Evolutionary conservation across 257 asterid species (phyloP), one percentile per base, ranked within the genome.

Genomic region (Petunia secreta): DNA sequence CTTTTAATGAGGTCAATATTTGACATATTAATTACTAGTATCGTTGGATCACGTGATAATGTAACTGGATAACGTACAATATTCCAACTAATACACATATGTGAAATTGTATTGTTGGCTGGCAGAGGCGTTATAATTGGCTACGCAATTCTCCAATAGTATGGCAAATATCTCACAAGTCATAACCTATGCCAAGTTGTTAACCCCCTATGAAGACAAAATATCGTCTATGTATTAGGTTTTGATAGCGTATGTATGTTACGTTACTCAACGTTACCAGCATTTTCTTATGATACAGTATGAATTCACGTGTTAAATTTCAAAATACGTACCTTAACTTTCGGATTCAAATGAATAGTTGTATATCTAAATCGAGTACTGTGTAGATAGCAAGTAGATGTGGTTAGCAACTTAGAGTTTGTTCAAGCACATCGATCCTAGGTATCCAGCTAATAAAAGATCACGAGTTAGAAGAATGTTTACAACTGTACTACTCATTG

Each of bases 21-120:
- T 25, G 40, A 52, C 40, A 41, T 52, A 58, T 59, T 46, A 25
- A 46, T 25, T 39, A 37, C 43, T 41, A 54, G 44, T 57, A 46
- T 6, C 65, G 64, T 60, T 13, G 53, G 80, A 78, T 71, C 87
- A 81, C 80, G 78, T 80, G 80, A 60, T 60, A 55, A 76, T 77
- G 41, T 68, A 25, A 25, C 25, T 52, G 16, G 16, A 66, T 53
- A 65, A 57, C 67, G 14, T 25, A 58, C 39, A 78, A 39, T 73
- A 83, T 48, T 25, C 36, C 2, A 54, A 79, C 34, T 13, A 8
- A 69, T 68, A 69, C 2, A 11, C 34, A 71, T 10, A 71, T 48
- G 6, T 71, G 7, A 48, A 48, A 11, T 34, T 2, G 14, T 40
- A 1, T 44, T 40, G 14, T 40, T 37, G 10, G 54, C 37, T 68